Conservation (phyloP, 2,329 filamentous ascomycete species). For the Claviceps citrina region DNA sequence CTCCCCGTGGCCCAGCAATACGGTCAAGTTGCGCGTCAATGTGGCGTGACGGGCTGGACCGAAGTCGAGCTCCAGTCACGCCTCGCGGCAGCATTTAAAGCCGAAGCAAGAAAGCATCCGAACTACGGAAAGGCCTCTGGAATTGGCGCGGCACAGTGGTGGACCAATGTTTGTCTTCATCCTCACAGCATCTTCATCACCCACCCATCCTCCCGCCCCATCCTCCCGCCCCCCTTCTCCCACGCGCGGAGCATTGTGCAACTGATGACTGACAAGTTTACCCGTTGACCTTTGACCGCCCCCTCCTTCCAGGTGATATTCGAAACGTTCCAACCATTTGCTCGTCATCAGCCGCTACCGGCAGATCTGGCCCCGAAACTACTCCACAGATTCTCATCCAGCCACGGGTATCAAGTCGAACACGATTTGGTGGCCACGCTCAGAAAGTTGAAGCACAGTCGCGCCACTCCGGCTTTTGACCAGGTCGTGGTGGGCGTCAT, state of each 20-base stretch:
- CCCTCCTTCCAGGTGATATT: conserved; percentile 31
- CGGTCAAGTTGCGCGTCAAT: conserved; percentile 30
- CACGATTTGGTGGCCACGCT: conserved; percentile 31
- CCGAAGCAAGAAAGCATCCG: conserved; percentile 30
- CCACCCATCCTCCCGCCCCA: no score
- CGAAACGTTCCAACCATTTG: conserved; percentile 33
- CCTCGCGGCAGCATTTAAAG: conserved; percentile 29
- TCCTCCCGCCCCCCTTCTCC: no score
- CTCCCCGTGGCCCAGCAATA: conserved; percentile 38
- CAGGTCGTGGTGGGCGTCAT: conserved; percentile 38
- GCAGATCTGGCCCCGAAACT: conserved; percentile 30
- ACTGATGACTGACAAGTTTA: no score
- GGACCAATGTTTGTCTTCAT: conserved; percentile 35
- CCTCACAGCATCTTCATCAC: no score
- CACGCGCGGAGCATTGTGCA: no score
- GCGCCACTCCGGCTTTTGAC: conserved; percentile 13
- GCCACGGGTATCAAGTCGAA: conserved; percentile 35
- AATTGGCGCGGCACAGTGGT: conserved; percentile 40
- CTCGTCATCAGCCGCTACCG: conserved; percentile 23
- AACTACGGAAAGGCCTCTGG: conserved; percentile 42
- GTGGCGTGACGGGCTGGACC: conserved; percentile 30
- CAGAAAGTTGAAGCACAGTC: conserved; percentile 18
- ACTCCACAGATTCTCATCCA: conserved; percentile 36
- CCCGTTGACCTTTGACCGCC: no score
- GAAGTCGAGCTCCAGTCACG: conserved; percentile 23